Conservation (phyloP, 805 yeast genomes). For the Candida krabiensis region DNA sequence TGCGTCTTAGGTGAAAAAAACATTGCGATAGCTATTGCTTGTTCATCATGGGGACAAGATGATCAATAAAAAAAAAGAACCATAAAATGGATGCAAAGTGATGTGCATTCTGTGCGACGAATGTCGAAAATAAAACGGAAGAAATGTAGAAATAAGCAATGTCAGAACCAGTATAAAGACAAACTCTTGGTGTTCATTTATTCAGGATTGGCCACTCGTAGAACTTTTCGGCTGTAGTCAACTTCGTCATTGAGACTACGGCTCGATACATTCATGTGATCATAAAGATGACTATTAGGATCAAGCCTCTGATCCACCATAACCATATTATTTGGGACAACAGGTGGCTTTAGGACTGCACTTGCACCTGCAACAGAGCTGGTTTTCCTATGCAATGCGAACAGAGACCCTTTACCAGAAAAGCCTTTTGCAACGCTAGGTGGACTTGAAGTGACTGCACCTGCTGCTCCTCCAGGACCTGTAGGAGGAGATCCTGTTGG, state of each 20-base stretch:
- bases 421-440: not conserved
- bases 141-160: too few species aligned
- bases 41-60: too few species aligned
- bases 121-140: too few species aligned
- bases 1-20: too few species aligned
- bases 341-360: slow-evolving; percentile 6
- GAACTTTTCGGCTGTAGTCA: slow-evolving; percentile 57
- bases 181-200: too few species aligned
- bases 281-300: slow-evolving; percentile 53
- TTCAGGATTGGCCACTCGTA: slow-evolving; percentile 50
- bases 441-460: not conserved
- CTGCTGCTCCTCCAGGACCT: not conserved
- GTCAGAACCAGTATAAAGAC: too few species aligned
- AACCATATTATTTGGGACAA: slow-evolving; percentile 13
- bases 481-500: slow-evolving; percentile 5
- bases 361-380: slow-evolving; percentile 2
- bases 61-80: too few species aligned
- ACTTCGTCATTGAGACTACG: slow-evolving; percentile 53
- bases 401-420: slow-evolving; percentile 1
- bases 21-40: too few species aligned
- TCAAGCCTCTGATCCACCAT: slow-evolving; percentile 63
- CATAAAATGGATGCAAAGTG: too few species aligned
- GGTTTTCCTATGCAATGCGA: slow-evolving; percentile 11
- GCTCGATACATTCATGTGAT: slow-evolving; percentile 43
- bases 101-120: too few species aligned